These are phyloP conservation scores for Neophaeococcomyces mojaviensis DNA, from an alignment of 2,329 filamentous ascomycete species.

Conservation along the genomic window DNA sequence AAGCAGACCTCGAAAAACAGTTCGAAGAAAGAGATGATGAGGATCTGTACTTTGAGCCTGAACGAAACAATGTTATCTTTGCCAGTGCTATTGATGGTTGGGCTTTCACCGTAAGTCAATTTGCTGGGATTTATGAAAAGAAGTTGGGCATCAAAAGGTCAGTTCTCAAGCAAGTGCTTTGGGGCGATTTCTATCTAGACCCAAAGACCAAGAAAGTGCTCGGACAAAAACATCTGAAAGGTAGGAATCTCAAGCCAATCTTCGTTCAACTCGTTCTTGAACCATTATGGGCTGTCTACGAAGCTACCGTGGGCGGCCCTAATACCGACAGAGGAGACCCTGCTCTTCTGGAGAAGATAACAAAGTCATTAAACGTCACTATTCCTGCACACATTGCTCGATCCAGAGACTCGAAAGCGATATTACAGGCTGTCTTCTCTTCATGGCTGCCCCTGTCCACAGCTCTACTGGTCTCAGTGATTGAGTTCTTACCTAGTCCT, in stretches of 20 bases:
- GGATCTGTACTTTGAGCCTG: conserved; percentile 94
- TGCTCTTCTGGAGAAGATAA: conserved; percentile 81
- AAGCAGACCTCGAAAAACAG: conserved; percentile 44
- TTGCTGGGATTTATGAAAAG: conserved; percentile 87
- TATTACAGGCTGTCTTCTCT: conserved; percentile 80
- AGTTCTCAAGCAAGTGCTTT: conserved; percentile 84
- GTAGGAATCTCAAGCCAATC: conserved; percentile 84
- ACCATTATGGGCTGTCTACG: conserved; percentile 91
- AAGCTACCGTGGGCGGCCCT: conserved; percentile 64
- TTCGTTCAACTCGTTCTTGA: conserved; percentile 96
- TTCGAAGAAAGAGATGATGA: conserved; percentile 93
- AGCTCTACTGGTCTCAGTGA: conserved; percentile 83
- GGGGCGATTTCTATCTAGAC: conserved; percentile 94
- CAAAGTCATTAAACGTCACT: conserved; percentile 76
- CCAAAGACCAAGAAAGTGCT: conserved; percentile 94
- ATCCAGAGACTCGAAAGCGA: conserved; percentile 72
- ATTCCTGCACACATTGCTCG: conserved; percentile 78
- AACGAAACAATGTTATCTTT: conserved; percentile 99
- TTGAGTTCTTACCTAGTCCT: conserved; percentile 85
- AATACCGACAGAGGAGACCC: conserved; percentile 78
- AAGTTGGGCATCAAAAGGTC: conserved; percentile 91
- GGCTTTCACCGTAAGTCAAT: conserved; percentile 95
- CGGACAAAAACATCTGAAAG: conserved; percentile 85
- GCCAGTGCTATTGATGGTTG: conserved; percentile 97
- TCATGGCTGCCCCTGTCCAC: conserved; percentile 90